These are phyloP conservation scores for Discostella stelligeroides DNA, from an alignment of 108 stramenopile genomes.

Conservation along the genomic window DNA sequence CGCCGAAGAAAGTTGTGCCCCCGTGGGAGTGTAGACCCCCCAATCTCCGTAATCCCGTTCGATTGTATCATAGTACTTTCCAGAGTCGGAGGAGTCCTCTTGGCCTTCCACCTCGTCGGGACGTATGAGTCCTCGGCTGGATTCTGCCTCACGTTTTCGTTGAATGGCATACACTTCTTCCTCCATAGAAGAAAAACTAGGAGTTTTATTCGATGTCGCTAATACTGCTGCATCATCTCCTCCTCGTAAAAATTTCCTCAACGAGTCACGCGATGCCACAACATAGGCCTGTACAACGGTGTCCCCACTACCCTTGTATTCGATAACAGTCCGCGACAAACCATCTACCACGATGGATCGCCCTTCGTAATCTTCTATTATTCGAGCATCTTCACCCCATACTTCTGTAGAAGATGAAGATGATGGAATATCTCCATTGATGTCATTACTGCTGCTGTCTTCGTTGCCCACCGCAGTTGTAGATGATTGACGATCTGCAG, in stretches of 20 bases:
- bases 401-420: conserved; percentile 67
- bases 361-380: conserved; percentile 85
- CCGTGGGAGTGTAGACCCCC: conserved; percentile 78
- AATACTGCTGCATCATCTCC: conserved; percentile 25
- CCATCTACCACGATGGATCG: conserved; percentile 71
- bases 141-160: conserved; percentile 67
- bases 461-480: conserved; percentile 1
- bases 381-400: conserved; percentile 81
- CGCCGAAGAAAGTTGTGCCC: conserved; percentile 75
- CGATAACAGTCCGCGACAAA: conserved; percentile 69
- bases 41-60: conserved; percentile 83
- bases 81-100: conserved; percentile 68
- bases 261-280: conserved; percentile 74
- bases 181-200: conserved; percentile 36
- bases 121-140: conserved; percentile 56
- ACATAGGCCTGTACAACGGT: conserved; percentile 78
- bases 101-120: conserved; percentile 59
- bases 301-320: conserved; percentile 74
- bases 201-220: conserved; percentile 7
- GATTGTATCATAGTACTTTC: conserved; percentile 55
- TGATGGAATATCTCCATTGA: conserved; percentile 15
- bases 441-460: conserved; percentile 29
- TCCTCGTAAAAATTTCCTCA: conserved; percentile 67
- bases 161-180: conserved; percentile 59
- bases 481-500: conserved; percentile 1